Conservation (phyloP, 192 early-diverging fungal species). For the Coemansia reversa region DNA sequence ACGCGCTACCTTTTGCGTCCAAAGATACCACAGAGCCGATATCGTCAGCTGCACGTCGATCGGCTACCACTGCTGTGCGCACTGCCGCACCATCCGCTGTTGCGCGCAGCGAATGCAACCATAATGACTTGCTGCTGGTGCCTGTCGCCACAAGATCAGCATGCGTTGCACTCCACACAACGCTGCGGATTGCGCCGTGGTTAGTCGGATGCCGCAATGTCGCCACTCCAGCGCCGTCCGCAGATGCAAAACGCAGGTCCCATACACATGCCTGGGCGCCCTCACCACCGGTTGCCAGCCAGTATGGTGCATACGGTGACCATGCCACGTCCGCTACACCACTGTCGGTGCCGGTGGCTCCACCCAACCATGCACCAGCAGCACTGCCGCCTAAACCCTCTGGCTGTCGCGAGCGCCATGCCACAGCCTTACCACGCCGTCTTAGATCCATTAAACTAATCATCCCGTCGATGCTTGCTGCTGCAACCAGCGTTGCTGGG, state of each 20-base stretch:
- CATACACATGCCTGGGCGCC: slow-evolving; percentile 63
- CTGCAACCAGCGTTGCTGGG: slow-evolving; percentile 39
- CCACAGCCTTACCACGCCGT: slow-evolving; percentile 49
- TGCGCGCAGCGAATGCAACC: slow-evolving; percentile 55
- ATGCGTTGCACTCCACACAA: slow-evolving; percentile 72
- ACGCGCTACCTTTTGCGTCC: slow-evolving; percentile 31
- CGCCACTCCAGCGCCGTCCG: slow-evolving; percentile 33
- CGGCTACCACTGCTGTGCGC: slow-evolving; percentile 20
- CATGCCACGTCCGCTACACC: slow-evolving; percentile 54
- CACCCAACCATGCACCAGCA: slow-evolving; percentile 8
- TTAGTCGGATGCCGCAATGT: slow-evolving; percentile 32
- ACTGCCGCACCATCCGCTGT: slow-evolving; percentile 3
- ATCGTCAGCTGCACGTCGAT: slow-evolving; percentile 41
- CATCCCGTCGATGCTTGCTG: slow-evolving; percentile 35
- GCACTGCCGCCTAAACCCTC: neutral
- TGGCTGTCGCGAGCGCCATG: slow-evolving; percentile 55
- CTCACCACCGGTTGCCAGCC: slow-evolving; percentile 67
- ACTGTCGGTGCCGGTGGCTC: neutral
- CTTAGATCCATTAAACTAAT: slow-evolving; percentile 48
- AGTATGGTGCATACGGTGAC: slow-evolving; percentile 76
- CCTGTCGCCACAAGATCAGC: slow-evolving; percentile 63
- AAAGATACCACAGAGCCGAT: slow-evolving; percentile 40
- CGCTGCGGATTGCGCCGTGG: slow-evolving; percentile 26
- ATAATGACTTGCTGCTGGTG: slow-evolving; percentile 58
- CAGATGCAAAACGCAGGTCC: slow-evolving; percentile 65